A percentile compares a stretch with the other conserved stretches of the same genome.
Evolutionary conservation across 495 filamentous ascomycete genomes (phyloP).

Genomic region (Daldinia bambusicola): DNA sequence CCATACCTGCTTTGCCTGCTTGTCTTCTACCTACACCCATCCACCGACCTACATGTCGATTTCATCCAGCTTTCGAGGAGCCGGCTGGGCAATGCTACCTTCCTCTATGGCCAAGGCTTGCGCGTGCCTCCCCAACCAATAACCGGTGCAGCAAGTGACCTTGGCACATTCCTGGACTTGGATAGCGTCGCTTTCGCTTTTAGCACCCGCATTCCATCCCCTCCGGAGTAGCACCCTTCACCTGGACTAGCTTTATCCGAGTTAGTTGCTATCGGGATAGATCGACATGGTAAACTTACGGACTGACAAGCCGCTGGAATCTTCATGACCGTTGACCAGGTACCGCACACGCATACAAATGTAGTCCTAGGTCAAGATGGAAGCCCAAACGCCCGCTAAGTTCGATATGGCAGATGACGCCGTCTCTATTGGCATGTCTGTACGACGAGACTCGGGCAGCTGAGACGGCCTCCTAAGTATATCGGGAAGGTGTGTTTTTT

Average conservation of each 20-base stretch:
- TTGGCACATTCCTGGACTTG: conserved; percentile 26
- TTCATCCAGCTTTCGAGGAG: conserved; percentile 32
- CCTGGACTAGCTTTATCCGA: conserved; percentile 30
- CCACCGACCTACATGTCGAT: conserved; percentile 17
- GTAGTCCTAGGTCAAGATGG: conserved; percentile 15
- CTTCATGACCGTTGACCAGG: conserved; percentile 12
- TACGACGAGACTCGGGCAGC: conserved; percentile 21
- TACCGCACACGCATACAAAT: conserved; percentile 15
- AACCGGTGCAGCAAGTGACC: neutral
- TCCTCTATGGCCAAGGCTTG: conserved; percentile 39
- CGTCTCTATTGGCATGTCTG: conserved; percentile 5
- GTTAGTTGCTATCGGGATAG: conserved; percentile 6
- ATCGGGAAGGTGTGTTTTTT: conserved; percentile 42
- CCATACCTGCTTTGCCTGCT: conserved; percentile 8
- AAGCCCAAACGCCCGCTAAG: conserved; percentile 22
- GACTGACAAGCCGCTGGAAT: conserved; percentile 9
- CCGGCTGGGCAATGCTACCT: conserved; percentile 42
- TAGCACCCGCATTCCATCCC: conserved; percentile 15
- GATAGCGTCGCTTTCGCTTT: conserved; percentile 28
- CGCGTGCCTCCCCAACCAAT: conserved; percentile 30
- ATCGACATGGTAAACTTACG: conserved; percentile 13
- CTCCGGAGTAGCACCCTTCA: conserved; percentile 20
- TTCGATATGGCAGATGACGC: conserved; percentile 37
- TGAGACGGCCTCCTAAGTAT: conserved; percentile 29
- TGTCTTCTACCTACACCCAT: conserved; percentile 16